A percentile compares a stretch with the other conserved stretches of the same genome.
These are phyloP conservation scores for Sclerotinia nivalis DNA, from an alignment of 2,329 filamentous ascomycete species.

Conservation along the genomic window DNA sequence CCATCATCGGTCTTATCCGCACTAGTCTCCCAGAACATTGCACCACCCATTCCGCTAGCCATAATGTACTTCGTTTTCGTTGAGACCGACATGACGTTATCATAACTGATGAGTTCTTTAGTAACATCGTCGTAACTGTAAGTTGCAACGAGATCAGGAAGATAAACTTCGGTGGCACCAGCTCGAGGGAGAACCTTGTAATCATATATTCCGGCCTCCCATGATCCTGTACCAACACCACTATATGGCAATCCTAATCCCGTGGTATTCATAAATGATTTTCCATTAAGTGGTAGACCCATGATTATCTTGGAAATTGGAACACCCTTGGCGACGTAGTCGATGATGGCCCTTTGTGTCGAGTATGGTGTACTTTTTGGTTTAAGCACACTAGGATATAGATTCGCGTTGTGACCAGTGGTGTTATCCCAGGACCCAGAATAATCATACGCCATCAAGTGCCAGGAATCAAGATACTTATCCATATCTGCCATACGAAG, in stretches of 20 bases:
- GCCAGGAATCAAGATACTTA: conserved; percentile 53
- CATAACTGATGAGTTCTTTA: conserved; percentile 70
- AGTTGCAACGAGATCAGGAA: conserved; percentile 59
- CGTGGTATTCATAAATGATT: conserved; percentile 64
- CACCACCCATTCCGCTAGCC: conserved; percentile 64
- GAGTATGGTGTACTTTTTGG: conserved; percentile 67
- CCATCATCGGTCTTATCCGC: conserved; percentile 61
- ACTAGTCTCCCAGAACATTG: conserved; percentile 85
- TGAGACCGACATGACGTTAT: conserved; percentile 60
- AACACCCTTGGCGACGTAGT: conserved; percentile 65
- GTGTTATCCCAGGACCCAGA: conserved; percentile 63
- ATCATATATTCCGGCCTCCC: conserved; percentile 76
- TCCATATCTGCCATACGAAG: conserved; percentile 51
- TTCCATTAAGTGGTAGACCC: conserved; percentile 80
- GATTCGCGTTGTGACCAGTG: conserved; percentile 71
- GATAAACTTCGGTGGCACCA: conserved; percentile 58
- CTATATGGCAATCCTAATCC: conserved; percentile 65
- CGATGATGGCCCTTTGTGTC: conserved; percentile 63
- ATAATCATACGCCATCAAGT: conserved; percentile 75
- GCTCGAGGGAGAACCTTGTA: conserved; percentile 72
- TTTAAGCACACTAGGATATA: conserved; percentile 58
- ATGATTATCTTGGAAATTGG: conserved; percentile 67
- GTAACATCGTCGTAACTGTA: conserved; percentile 67
- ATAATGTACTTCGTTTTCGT: conserved; percentile 68
- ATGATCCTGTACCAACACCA: conserved; percentile 67